These are phyloP conservation scores for Penicillium sp. DNA, from an alignment of 2,329 filamentous ascomycete species.

Conservation along the genomic window DNA sequence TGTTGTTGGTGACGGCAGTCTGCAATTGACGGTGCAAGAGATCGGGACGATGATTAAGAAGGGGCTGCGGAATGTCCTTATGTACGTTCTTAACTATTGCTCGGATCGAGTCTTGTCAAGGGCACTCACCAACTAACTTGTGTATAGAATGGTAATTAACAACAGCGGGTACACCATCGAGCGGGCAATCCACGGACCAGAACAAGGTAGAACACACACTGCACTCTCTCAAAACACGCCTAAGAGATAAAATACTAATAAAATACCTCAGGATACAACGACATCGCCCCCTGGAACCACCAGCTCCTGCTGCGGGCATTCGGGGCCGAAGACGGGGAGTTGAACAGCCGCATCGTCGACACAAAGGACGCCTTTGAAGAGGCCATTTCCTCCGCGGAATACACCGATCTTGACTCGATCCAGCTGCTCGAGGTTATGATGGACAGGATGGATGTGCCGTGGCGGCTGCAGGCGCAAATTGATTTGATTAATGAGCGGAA, in stretches of 20 bases:
- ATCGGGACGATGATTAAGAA: constrained; percentile 78
- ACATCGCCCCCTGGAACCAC: constrained; percentile 75
- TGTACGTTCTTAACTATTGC: neutral
- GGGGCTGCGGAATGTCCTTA: constrained; percentile 48
- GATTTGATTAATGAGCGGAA: constrained; percentile 10
- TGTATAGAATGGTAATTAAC: constrained; percentile 69
- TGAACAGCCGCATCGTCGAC: constrained; percentile 66
- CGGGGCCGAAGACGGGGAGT: constrained; percentile 61
- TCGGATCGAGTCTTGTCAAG: too few species aligned
- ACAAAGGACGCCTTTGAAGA: constrained; percentile 68
- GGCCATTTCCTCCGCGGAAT: neutral
- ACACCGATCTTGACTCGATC: neutral
- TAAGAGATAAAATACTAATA: neutral
- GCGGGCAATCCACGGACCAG: constrained; percentile 79
- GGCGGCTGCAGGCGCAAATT: constrained; percentile 7
- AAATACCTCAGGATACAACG: constrained; percentile 69
- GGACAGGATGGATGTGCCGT: constrained; percentile 10
- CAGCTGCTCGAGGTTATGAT: constrained; percentile 12
- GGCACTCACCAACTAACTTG: constrained; percentile 36
- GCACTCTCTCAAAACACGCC: neutral
- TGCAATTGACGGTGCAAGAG: constrained; percentile 83
- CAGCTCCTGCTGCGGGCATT: constrained; percentile 70
- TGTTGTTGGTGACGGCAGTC: constrained; percentile 84
- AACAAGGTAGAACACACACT: constrained; percentile 37
- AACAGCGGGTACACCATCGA: constrained; percentile 88